These are phyloP conservation scores for Ophiostoma quercus DNA, from an alignment of 2,329 filamentous ascomycete genomes.

Conservation along the genomic window DNA sequence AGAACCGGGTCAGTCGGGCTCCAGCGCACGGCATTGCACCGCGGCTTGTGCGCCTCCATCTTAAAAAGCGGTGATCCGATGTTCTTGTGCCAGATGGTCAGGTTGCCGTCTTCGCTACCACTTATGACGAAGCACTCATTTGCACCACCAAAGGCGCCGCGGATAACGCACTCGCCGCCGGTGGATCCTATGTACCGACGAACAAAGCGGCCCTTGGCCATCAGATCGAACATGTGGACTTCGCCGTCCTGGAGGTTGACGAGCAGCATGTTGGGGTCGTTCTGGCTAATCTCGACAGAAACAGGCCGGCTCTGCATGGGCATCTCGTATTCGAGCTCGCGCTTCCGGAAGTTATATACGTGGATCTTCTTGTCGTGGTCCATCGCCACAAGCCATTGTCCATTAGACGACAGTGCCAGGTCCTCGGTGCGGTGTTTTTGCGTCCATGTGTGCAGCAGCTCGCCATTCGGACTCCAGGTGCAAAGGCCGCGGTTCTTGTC, in stretches of 20 bases:
- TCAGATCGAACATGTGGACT: conserved; percentile 65
- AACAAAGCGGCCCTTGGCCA: conserved; percentile 7
- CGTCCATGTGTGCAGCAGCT: conserved; percentile 60
- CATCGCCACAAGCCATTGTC: conserved; percentile 72
- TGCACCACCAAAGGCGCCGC: conserved; percentile 80
- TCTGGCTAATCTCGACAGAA: conserved; percentile 68
- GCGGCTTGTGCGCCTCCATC: conserved; percentile 66
- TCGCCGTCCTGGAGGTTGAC: conserved; percentile 75
- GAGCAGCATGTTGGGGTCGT: conserved; percentile 74
- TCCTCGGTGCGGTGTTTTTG: conserved; percentile 74
- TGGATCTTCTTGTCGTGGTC: conserved; percentile 66
- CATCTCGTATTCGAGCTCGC: conserved; percentile 69
- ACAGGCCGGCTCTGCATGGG: conserved; percentile 65
- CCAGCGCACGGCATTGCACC: conserved; percentile 87
- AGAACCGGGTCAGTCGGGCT: conserved; percentile 76
- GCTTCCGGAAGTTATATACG: conserved; percentile 74
- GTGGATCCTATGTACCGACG: conserved; percentile 59
- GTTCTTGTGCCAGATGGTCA: conserved; percentile 89
- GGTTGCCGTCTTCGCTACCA: conserved; percentile 73
- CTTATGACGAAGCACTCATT: conserved; percentile 87
- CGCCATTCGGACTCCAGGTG: conserved; percentile 63
- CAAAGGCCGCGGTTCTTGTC: conserved; percentile 62
- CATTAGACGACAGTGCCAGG: conserved; percentile 75
- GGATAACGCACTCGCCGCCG: conserved; percentile 72
- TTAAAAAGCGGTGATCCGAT: conserved; percentile 71